phyloP scores from a whole-genome alignment of 202 grass and related monocot genomes.

The Bolboschoenoplectus hybrid region DNA sequence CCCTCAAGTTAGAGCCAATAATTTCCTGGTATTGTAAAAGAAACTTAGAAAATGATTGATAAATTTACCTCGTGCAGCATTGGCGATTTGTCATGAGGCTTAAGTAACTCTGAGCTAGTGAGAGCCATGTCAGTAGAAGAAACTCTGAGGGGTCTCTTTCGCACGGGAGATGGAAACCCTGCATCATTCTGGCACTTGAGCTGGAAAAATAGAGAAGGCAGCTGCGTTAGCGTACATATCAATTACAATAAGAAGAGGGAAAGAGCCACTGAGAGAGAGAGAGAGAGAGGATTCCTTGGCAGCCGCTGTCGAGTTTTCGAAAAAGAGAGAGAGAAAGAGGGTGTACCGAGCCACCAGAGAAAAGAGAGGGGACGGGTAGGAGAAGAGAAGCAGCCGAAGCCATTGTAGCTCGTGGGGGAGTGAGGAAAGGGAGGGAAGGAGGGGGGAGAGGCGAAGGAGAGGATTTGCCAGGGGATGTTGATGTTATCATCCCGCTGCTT shows the following conservation, averaged over 20 bases:
- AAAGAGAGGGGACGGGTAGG: constrained; percentile 36
- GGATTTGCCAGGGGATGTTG: neutral
- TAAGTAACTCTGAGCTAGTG: neutral
- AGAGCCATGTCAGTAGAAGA: constrained; percentile 36
- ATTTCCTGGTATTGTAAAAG: neutral
- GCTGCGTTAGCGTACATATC: neutral
- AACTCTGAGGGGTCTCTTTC: constrained; percentile 35
- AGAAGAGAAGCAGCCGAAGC: constrained; percentile 49
- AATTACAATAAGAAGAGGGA: neutral
- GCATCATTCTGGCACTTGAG: constrained; percentile 28
- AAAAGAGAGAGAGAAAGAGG: constrained; percentile 16
- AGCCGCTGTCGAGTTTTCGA: too few species aligned
- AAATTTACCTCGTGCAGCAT: neutral
- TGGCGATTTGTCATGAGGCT: neutral
- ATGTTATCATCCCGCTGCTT: constrained; percentile 15
- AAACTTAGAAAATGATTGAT: neutral
- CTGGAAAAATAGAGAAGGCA: constrained; percentile 10
- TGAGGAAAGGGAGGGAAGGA: neutral
- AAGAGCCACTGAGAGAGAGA: constrained; percentile 32
- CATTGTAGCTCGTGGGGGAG: constrained; percentile 51
- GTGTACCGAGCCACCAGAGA: neutral
- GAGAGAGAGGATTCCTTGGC: constrained; percentile 14
- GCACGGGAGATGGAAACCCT: constrained; percentile 40
- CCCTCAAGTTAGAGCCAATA: neutral
- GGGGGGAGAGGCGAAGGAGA: neutral